Evolutionary conservation across 352 stramenopile genomes (phyloP).

Genomic region (Phytophthora brassicae): DNA sequence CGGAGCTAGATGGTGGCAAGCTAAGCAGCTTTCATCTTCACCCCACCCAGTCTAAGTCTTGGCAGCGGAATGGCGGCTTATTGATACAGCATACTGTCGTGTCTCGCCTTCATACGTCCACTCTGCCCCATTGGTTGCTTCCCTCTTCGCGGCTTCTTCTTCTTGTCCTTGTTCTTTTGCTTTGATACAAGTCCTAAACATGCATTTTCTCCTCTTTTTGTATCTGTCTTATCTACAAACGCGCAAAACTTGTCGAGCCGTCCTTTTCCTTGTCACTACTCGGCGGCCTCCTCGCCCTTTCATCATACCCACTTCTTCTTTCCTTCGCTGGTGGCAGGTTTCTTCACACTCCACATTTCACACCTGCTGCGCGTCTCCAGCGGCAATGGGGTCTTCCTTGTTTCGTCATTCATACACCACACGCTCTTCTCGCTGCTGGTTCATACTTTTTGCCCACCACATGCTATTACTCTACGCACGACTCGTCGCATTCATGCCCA

Average conservation of each 20-base stretch:
- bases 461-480: conserved; percentile 33
- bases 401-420: conserved; percentile 28
- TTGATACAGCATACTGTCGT: conserved; percentile 69
- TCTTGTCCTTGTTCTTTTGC: conserved; percentile 37
- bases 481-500: conserved; percentile 52
- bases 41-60: conserved; percentile 27
- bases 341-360: conserved; percentile 4
- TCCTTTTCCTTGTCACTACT: conserved; percentile 29
- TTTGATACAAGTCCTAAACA: conserved; percentile 62
- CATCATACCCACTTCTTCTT: conserved; percentile 26
- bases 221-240: conserved; percentile 70
- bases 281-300: conserved; percentile 10
- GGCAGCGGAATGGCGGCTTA: conserved; percentile 45
- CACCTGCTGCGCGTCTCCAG: conserved; percentile 30
- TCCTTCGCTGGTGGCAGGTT: conserved; percentile 15
- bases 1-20: conserved; percentile 9
- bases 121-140: conserved; percentile 17
- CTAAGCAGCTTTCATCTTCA: conserved; percentile 14
- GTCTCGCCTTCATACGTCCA: conserved; percentile 29
- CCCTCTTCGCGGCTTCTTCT: conserved; percentile 18
- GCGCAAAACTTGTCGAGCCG: conserved; percentile 54
- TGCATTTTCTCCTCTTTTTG: conserved; percentile 46
- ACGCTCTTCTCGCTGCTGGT: conserved; percentile 32
- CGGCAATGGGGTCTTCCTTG: conserved; percentile 22
- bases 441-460: conserved; percentile 31